Base-by-base conservation (phyloP, 495 filamentous ascomycete species). In the Neurospora sp. region DNA sequence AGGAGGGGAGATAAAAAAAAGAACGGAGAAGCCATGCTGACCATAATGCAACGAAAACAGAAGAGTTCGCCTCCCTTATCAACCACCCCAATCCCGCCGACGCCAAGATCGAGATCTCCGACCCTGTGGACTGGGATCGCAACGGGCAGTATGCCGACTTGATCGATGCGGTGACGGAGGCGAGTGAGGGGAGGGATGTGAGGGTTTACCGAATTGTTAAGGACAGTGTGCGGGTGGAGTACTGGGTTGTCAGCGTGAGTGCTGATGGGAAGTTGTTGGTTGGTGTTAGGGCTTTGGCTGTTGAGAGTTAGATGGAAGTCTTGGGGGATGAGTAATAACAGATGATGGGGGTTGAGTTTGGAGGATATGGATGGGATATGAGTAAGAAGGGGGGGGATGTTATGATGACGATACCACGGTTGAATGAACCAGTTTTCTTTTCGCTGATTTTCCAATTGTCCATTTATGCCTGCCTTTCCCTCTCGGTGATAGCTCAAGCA, bases 211-310 rank as follows among this genome's bases (percentile, higher is more conserved):
- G 88, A 70, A 87, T 95, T 18, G 82, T 83, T 69, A 81, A 85
- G 76, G 89, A 84, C 39, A 85, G 84, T 20, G 88, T 89, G 14
- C 87, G 88, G 77, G 81, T 85, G n/a, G 91, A 95, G 81, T 96
- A 95, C 77, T 96, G 87, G 86, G 81, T 96, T 65, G 81, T 96
- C 39, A 89, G 53, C 27, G 22, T 78, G 69, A 73, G 88, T 73
- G 76, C 89, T 70, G 75, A 84, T 74, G 81, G 86, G 83, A 81
- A 85, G 75, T 76, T 82, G 80, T 69, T 97, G 73, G 88, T 97
- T 5, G 93, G 93, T 8, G 81, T 91, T 59, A 93, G 91, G 84
- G 92, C 91, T 8, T 83, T 91, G 85, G 86, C 88, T 46, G 83
- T 96, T 78, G 93, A 96, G 86, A 90, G 86, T 73, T 93, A 77